Percentiles rank a stretch among this genome's conserved stretches.
phyloP scores from a whole-genome alignment of 2,329 filamentous ascomycete species.

The Colletotrichum sansevieriae region DNA sequence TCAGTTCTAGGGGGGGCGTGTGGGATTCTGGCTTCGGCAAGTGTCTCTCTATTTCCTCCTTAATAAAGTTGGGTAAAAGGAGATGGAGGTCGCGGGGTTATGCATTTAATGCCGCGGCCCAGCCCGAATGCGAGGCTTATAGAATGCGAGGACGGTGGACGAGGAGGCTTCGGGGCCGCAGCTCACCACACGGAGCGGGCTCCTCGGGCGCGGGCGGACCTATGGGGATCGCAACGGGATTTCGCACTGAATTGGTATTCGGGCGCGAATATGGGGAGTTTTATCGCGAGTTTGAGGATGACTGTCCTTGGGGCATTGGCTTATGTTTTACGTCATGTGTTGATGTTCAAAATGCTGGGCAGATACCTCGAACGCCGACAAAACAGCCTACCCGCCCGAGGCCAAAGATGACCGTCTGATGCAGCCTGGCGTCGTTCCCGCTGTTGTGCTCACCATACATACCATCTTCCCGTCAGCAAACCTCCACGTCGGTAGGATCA shows the following conservation, averaged over 20 bases:
- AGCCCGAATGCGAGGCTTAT: constrained; percentile 8
- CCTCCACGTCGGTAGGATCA: not conserved
- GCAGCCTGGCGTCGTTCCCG: constrained; percentile 10
- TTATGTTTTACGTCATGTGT: not conserved
- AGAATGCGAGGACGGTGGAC: not conserved
- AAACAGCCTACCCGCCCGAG: constrained; percentile 15
- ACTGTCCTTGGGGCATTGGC: not conserved
- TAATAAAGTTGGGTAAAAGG: not conserved
- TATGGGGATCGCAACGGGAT: constrained; percentile 1
- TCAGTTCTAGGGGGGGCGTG: constrained; percentile 7
- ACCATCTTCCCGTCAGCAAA: not conserved
- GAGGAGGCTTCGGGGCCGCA: constrained; percentile 11
- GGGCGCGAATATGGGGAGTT: not conserved
- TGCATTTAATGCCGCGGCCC: constrained; percentile 3
- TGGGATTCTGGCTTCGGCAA: not conserved
- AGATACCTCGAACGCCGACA: constrained; percentile 17
- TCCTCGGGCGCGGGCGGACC: constrained; percentile 15
- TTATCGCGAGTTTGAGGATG: not conserved
- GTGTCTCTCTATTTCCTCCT: not conserved
- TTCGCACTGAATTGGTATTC: constrained; percentile 15
- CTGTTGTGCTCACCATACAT: constrained; percentile 20
- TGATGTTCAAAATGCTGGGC: not conserved
- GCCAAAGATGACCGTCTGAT: constrained; percentile 8
- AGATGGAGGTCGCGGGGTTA: constrained; percentile 27
- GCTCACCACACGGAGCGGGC: not conserved